Conservation (phyloP, 2,329 filamentous ascomycete genomes). For the Alternaria arborescens region DNA sequence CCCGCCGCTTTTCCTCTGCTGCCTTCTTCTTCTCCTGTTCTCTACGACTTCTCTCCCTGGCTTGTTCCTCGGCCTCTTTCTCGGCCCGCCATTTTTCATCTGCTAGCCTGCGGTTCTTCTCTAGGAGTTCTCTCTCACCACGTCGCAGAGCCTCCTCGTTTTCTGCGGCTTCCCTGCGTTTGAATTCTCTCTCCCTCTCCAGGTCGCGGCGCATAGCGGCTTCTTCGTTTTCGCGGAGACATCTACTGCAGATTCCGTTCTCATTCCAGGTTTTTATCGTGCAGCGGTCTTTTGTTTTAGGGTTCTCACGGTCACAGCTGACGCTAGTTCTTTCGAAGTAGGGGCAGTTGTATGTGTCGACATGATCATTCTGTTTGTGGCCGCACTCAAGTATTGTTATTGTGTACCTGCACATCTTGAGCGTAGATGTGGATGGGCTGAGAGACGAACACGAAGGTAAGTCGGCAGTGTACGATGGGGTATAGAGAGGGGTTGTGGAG, state of each 20-base stretch:
- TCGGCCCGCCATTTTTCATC: conserved; percentile 2
- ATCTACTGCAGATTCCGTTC: conserved; percentile 29
- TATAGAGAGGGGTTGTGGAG: conserved; percentile 15
- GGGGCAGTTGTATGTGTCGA: conserved; percentile 25
- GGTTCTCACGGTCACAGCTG: conserved; percentile 30
- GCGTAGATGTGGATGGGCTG: neutral
- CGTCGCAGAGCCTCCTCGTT: conserved; percentile 15
- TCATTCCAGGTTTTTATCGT: conserved; percentile 19
- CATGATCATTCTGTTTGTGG: conserved; percentile 29
- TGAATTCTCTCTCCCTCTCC: conserved; percentile 16
- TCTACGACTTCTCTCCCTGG: neutral
- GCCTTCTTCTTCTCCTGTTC: conserved; percentile 9
- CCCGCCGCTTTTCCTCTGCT: neutral
- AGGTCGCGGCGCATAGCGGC: conserved; percentile 19
- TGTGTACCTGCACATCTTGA: conserved; percentile 35
- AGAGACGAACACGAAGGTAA: neutral
- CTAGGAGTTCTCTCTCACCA: conserved; percentile 13
- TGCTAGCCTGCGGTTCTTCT: conserved; percentile 1
- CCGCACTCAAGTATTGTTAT: conserved; percentile 30
- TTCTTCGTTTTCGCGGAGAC: conserved; percentile 23
- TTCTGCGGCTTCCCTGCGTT: conserved; percentile 17
- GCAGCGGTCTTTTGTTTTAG: conserved; percentile 22
- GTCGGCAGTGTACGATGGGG: conserved; percentile 3
- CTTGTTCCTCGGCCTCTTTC: conserved; percentile 1
- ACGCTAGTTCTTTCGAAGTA: conserved; percentile 21